phyloP scores from a whole-genome alignment of 2,329 filamentous ascomycete genomes.

The Aspergillus spinulosporus region DNA sequence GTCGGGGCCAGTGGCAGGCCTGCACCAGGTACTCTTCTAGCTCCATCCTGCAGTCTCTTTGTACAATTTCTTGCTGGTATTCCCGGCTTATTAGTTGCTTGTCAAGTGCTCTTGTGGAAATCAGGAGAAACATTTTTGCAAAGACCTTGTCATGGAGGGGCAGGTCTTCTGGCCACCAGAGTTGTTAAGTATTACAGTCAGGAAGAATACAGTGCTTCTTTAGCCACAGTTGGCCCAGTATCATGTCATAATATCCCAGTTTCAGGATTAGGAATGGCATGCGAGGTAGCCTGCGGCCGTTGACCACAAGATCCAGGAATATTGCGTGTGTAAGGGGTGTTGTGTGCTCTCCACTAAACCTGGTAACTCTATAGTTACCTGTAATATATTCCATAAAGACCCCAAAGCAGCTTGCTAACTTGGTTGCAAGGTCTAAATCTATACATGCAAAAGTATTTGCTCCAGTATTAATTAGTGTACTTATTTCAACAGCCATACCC shows the following conservation, averaged over 20 bases:
- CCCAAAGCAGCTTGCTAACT: background rate
- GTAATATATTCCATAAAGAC: background rate
- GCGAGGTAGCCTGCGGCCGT: background rate
- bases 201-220: background rate
- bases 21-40: background rate
- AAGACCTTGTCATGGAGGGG: background rate
- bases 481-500: background rate
- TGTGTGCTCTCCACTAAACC: background rate
- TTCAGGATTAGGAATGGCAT: background rate
- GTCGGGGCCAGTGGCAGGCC: background rate
- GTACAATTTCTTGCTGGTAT: background rate
- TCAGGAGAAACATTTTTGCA: background rate
- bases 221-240: background rate
- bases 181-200: background rate
- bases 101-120: background rate
- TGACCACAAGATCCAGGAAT: background rate
- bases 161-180: background rate
- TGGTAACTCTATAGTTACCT: background rate
- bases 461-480: background rate
- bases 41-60: background rate
- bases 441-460: no score
- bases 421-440: no score
- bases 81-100: background rate
- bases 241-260: background rate
- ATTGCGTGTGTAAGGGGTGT: background rate